Evolutionary conservation across 139 green algal species (phyloP).

Genomic region (Asterochloris erici): DNA sequence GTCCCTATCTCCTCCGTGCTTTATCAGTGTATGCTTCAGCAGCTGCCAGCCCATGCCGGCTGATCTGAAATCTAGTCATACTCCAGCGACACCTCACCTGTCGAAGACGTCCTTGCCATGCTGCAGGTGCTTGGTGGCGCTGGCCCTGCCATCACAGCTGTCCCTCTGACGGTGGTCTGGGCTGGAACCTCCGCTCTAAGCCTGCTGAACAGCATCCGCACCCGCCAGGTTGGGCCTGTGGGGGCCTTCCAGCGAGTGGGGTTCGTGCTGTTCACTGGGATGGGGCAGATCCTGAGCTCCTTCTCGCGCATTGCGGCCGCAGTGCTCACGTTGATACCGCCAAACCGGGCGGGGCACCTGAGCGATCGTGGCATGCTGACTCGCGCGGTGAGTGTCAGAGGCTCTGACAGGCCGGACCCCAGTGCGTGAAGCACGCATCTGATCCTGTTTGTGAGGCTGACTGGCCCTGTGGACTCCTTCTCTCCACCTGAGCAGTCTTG

Average conservation of each 20-base stretch:
- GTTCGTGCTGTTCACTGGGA: slow-evolving; percentile 57
- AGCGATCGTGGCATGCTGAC: slow-evolving; percentile 54
- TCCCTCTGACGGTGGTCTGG: slow-evolving; percentile 73
- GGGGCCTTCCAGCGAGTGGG: slow-evolving; percentile 47
- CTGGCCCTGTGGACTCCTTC: too few relatives aligned
- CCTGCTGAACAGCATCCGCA: slow-evolving; percentile 48
- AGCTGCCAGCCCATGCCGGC: background rate
- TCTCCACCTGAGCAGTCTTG: too few relatives aligned
- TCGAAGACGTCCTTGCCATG: background rate
- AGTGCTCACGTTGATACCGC: slow-evolving; percentile 56
- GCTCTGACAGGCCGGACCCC: too few relatives aligned
- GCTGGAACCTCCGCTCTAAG: slow-evolving; percentile 57
- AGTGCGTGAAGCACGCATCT: too few relatives aligned
- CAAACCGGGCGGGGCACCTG: slow-evolving; percentile 44
- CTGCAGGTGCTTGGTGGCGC: slow-evolving; percentile 65
- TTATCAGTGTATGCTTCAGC: too few relatives aligned
- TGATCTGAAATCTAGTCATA: background rate
- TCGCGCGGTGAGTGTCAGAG: slow-evolving; percentile 29
- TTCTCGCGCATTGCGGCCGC: slow-evolving; percentile 58
- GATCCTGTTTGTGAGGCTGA: too few relatives aligned
- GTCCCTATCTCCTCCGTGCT: too few relatives aligned
- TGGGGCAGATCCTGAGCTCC: slow-evolving; percentile 52
- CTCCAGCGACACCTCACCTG: background rate
- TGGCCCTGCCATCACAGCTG: slow-evolving; percentile 65
- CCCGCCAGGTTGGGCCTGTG: slow-evolving; percentile 36